Evolutionary conservation across 257 asterid species (phyloP).

Genomic region (Lantana camara): DNA sequence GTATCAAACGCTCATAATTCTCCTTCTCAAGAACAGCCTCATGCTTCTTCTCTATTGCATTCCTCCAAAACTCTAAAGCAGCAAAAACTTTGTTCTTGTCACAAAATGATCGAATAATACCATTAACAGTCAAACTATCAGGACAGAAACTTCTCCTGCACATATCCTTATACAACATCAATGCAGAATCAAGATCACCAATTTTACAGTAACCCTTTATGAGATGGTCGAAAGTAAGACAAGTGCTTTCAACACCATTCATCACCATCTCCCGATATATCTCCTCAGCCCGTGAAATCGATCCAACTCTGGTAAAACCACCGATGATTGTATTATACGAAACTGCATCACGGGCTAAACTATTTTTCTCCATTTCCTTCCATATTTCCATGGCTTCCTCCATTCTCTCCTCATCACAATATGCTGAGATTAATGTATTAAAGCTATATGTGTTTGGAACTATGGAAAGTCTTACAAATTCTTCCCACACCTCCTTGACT

Average conservation of each 20-base stretch:
- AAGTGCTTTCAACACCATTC: constrained; percentile 57
- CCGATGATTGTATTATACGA: constrained; percentile 71
- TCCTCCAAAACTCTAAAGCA: constrained; percentile 48
- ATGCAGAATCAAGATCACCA: constrained; percentile 49
- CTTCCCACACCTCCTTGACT: constrained; percentile 76
- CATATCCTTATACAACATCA: constrained; percentile 63
- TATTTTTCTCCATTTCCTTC: constrained; percentile 55
- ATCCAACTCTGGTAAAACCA: constrained; percentile 65
- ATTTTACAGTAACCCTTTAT: constrained; percentile 62
- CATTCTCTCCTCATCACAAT: constrained; percentile 56
- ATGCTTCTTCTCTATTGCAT: constrained; percentile 41
- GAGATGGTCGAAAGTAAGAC: constrained; percentile 71
- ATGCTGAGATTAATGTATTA: constrained; percentile 58
- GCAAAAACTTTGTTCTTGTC: constrained; percentile 38
- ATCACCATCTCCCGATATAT: constrained; percentile 62
- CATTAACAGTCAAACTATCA: constrained; percentile 53
- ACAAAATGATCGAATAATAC: constrained; percentile 49
- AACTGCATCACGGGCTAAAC: constrained; percentile 49
- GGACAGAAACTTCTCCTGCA: constrained; percentile 55
- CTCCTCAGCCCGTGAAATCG: constrained; percentile 68
- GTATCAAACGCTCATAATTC: constrained; percentile 52
- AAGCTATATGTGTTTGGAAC: constrained; percentile 63
- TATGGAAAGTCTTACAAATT: constrained; percentile 47
- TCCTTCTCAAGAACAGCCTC: constrained; percentile 45
- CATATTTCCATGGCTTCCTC: constrained; percentile 63